These are phyloP conservation scores for Sclerospora graminicola DNA, from an alignment of 352 stramenopile species.

Conservation along the genomic window DNA sequence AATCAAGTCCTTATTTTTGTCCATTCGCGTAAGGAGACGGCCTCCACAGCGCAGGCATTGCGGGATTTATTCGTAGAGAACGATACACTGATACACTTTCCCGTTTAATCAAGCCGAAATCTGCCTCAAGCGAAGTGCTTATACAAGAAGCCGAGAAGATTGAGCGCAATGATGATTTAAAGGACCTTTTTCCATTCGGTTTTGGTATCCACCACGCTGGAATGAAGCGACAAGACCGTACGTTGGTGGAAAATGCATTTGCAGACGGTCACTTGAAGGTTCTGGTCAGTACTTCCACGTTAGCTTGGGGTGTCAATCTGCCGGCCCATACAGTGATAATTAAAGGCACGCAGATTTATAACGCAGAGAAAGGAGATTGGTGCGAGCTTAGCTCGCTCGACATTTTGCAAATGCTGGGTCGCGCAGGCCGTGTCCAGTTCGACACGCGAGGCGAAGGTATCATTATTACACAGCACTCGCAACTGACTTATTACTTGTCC, in stretches of 20 bases:
- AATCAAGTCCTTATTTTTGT: slow-evolving; percentile 99
- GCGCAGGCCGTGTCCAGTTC: slow-evolving; percentile 97
- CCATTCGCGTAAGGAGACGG: slow-evolving; percentile 97
- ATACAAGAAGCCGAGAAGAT: slow-evolving; percentile 88
- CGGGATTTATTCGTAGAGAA: slow-evolving; percentile 93
- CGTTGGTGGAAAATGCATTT: slow-evolving; percentile 98
- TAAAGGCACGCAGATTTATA: slow-evolving; percentile 99
- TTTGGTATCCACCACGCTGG: slow-evolving; percentile 99
- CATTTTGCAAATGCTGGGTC: slow-evolving; percentile 98
- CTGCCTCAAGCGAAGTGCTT: slow-evolving; percentile 87
- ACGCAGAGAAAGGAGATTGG: slow-evolving; percentile 96
- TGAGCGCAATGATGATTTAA: slow-evolving; percentile 94
- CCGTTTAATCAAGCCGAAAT: slow-evolving; percentile 85
- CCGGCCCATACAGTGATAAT: slow-evolving; percentile 99
- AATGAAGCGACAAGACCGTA: slow-evolving; percentile 95
- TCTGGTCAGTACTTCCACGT: slow-evolving; percentile 96
- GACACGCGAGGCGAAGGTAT: slow-evolving; percentile 97
- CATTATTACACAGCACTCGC: slow-evolving; percentile 97
- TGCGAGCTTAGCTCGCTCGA: slow-evolving; percentile 97
- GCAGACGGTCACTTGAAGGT: slow-evolving; percentile 95
- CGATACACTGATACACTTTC: slow-evolving; percentile 94
- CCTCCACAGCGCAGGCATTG: slow-evolving; percentile 94
- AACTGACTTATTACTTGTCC: slow-evolving; percentile 99
- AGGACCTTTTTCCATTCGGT: slow-evolving; percentile 96
- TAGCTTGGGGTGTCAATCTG: slow-evolving; percentile 99